Percentiles rank a stretch among this genome's conserved stretches.
Evolutionary conservation across 2,329 filamentous ascomycete species (phyloP).

Genomic region (Bipolaris sorokiniana): DNA sequence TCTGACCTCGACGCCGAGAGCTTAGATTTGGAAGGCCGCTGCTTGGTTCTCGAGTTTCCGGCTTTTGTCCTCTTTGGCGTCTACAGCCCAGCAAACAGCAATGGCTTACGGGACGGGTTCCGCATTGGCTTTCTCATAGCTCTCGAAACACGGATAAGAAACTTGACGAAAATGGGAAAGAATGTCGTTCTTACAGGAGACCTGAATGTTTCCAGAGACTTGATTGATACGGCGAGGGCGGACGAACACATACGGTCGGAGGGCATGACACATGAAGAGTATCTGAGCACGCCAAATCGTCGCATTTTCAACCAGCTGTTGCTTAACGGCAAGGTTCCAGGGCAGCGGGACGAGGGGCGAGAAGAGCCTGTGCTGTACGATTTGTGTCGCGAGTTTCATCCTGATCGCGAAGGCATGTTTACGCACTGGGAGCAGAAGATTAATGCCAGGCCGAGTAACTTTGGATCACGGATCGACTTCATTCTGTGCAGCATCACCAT

Average conservation of each 20-base stretch:
- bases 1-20: conserved; percentile 66
- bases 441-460: conserved; percentile 95
- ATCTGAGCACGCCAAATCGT: conserved; percentile 72
- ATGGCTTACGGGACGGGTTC: conserved; percentile 83
- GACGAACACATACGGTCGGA: conserved; percentile 75
- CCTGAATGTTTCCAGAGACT: conserved; percentile 75
- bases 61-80: conserved; percentile 93
- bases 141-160: conserved; percentile 82
- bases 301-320: conserved; percentile 87
- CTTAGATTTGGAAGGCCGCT: conserved; percentile 90
- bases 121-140: conserved; percentile 79
- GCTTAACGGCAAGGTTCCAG: conserved; percentile 71
- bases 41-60: conserved; percentile 88
- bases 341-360: conserved; percentile 70
- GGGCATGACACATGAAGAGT: conserved; percentile 71
- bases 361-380: conserved; percentile 80
- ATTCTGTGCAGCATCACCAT: conserved; percentile 81
- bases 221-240: conserved; percentile 77
- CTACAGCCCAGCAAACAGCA: conserved; percentile 88
- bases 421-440: conserved; percentile 96
- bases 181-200: conserved; percentile 86
- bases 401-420: conserved; percentile 84
- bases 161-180: conserved; percentile 80
- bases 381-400: conserved; percentile 80
- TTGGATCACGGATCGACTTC: conserved; percentile 91